Conservation (phyloP, 805 yeast genomes). For the Wickerhamomyces bisporus region DNA sequence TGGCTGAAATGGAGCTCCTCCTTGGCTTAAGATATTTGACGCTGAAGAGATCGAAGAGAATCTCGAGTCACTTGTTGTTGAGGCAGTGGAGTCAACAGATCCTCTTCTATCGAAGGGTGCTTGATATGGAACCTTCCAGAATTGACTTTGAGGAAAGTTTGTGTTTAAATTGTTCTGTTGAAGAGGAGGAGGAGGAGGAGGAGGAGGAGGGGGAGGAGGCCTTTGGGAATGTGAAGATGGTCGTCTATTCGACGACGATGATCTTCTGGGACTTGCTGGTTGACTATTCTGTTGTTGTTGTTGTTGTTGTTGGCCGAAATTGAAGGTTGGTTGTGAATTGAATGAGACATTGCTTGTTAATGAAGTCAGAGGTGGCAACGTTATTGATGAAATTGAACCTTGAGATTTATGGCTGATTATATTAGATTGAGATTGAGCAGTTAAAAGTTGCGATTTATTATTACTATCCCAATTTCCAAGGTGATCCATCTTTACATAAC, state of each 20-base stretch:
- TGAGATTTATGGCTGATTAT: constrained; percentile 8
- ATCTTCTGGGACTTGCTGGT: constrained; percentile 6
- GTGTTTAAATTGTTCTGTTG: constrained; percentile 3
- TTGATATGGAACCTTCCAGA: constrained; percentile 26
- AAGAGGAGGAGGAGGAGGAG: background rate
- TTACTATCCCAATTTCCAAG: constrained; percentile 8
- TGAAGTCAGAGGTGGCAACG: constrained; percentile 16
- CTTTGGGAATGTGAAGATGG: background rate
- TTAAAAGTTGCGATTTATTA: constrained; percentile 4
- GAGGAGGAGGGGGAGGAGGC: too few species aligned
- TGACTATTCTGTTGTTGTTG: constrained; percentile 1
- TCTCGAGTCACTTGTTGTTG: constrained; percentile 17
- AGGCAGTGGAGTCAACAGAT: constrained; percentile 21
- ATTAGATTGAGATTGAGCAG: background rate
- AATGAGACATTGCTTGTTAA: constrained; percentile 3
- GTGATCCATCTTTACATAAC: constrained; percentile 35
- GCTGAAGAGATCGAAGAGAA: constrained; percentile 3
- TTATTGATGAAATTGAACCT: constrained; percentile 1
- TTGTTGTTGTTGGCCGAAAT: background rate
- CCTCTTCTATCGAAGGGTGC: constrained; percentile 23
- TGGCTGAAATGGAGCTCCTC: constrained; percentile 7
- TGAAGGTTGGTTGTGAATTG: background rate
- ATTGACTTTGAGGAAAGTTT: constrained; percentile 19
- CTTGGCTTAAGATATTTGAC: constrained; percentile 4
- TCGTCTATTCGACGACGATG: too few species aligned